Percentiles rank a stretch among this genome's conserved stretches.
Evolutionary conservation across 2,329 filamentous ascomycete genomes (phyloP).

Genomic region (Phialophora macrospora): DNA sequence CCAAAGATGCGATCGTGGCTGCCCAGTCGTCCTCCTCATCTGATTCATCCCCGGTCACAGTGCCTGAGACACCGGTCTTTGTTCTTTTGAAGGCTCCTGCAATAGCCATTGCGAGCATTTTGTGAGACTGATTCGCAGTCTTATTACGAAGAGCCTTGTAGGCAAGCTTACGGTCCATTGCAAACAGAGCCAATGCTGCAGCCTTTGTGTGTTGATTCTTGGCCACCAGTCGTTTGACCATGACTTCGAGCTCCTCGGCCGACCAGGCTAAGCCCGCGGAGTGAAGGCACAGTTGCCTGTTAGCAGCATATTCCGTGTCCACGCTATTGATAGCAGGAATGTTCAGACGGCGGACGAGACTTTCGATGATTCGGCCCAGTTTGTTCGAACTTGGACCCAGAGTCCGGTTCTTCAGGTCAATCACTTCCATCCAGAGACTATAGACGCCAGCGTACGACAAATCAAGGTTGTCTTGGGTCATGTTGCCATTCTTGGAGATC

Average conservation of each 20-base stretch:
- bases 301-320: conserved; percentile 58
- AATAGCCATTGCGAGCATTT: conserved; percentile 60
- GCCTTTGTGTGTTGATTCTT: conserved; percentile 65
- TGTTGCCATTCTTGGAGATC: conserved; percentile 54
- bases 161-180: conserved; percentile 63
- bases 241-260: conserved; percentile 54
- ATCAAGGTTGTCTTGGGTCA: conserved; percentile 62
- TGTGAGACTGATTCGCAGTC: conserved; percentile 59
- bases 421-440: conserved; percentile 62
- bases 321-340: conserved; percentile 58
- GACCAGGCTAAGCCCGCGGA: conserved; percentile 64
- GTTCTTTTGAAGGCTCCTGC: conserved; percentile 48
- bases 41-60: conserved; percentile 28
- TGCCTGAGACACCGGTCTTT: conserved; percentile 9
- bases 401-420: conserved; percentile 46
- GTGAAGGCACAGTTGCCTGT: conserved; percentile 64
- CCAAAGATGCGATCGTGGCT: conserved; percentile 66
- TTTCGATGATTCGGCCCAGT: conserved; percentile 51
- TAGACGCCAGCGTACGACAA: conserved; percentile 65
- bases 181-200: conserved; percentile 65
- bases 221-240: conserved; percentile 58
- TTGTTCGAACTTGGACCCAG: conserved; percentile 30
- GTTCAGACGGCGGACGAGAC: conserved; percentile 57
- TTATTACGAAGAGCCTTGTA: conserved; percentile 61
- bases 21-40: conserved; percentile 62